Conservation (phyloP, 192 early-diverging fungal species). For the Dissophora ornata region DNA sequence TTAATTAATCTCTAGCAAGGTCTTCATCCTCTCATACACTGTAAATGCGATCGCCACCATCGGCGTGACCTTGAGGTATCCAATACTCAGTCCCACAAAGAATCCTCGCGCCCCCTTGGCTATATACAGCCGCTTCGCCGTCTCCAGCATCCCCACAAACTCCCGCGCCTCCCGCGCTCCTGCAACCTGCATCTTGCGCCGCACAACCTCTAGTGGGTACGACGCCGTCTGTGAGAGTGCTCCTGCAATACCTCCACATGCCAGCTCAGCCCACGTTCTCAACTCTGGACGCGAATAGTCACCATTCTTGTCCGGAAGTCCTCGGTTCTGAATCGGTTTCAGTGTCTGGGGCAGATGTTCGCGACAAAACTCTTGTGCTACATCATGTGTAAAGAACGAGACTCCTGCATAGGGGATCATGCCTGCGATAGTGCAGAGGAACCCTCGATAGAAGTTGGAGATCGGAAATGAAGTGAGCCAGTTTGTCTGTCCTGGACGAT, state of each 20-base stretch:
- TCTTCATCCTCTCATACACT: conserved; percentile 86
- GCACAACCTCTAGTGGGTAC: conserved; percentile 94
- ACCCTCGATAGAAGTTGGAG: conserved; percentile 96
- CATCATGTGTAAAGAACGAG: conserved; percentile 92
- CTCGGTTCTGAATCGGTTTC: conserved; percentile 23
- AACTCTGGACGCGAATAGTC: conserved; percentile 65
- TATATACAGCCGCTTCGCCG: conserved; percentile 71
- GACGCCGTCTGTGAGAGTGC: conserved; percentile 84
- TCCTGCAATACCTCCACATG: conserved; percentile 87
- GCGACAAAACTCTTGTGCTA: conserved; percentile 70
- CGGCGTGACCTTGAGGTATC: conserved; percentile 94
- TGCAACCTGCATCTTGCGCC: conserved; percentile 87
- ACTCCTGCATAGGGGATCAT: conserved; percentile 98
- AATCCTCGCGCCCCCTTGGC: conserved; percentile 83
- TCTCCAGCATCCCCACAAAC: conserved; percentile 67
- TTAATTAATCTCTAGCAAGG: conserved; percentile 62
- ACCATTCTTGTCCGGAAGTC: conserved; percentile 43
- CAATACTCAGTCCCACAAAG: conserved; percentile 97
- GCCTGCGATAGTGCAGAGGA: conserved; percentile 86
- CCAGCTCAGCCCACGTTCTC: conserved; percentile 80
- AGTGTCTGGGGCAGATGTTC: conserved; percentile 48
- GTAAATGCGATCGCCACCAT: conserved; percentile 93
- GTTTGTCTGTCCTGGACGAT: conserved; percentile 30
- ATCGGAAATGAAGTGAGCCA: conserved; percentile 40
- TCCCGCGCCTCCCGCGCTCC: conserved; percentile 66